Evolutionary conservation across 2,329 filamentous ascomycete genomes (phyloP).

Genomic region (Podosphaera xanthii): DNA sequence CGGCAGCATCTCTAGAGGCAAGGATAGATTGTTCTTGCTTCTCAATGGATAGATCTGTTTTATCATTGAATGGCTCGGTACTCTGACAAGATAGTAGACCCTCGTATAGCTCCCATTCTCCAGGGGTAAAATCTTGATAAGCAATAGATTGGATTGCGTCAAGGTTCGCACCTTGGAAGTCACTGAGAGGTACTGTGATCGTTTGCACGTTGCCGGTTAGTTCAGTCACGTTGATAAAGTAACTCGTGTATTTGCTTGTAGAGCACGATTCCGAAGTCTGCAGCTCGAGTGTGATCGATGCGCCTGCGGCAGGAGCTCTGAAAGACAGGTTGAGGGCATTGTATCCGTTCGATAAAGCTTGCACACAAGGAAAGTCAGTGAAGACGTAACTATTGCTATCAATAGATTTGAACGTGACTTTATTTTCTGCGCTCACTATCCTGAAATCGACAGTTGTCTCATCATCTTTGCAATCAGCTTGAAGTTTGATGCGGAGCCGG

Average conservation of each 20-base stretch:
- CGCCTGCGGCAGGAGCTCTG: slow-evolving; percentile 20
- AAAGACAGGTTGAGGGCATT: slow-evolving; percentile 24
- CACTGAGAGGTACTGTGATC: slow-evolving; percentile 25
- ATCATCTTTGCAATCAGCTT: slow-evolving; percentile 21
- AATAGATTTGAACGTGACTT: slow-evolving; percentile 27
- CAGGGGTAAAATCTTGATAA: slow-evolving; percentile 19
- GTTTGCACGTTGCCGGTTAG: slow-evolving; percentile 27
- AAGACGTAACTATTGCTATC: slow-evolving; percentile 26
- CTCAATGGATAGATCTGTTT: background rate
- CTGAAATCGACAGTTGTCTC: slow-evolving; percentile 23
- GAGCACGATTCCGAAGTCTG: slow-evolving; percentile 25
- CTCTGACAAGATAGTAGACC: slow-evolving; percentile 22
- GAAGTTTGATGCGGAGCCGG: background rate
- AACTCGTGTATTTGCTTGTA: slow-evolving; percentile 20
- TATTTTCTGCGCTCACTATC: slow-evolving; percentile 18
- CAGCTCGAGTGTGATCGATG: slow-evolving; percentile 22
- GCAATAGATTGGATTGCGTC: slow-evolving; percentile 25
- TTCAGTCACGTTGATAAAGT: slow-evolving; percentile 21
- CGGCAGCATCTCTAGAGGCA: slow-evolving; percentile 2
- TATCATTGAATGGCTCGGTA: slow-evolving; percentile 1
- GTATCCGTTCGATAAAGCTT: slow-evolving; percentile 23
- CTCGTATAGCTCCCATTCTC: slow-evolving; percentile 26
- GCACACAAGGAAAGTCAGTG: slow-evolving; percentile 26
- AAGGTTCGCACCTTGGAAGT: slow-evolving; percentile 26
- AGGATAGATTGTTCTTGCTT: background rate